Evolutionary conservation across 2,329 filamentous ascomycete species (phyloP).

Genomic region (Phaeophleospora eucalypticola): DNA sequence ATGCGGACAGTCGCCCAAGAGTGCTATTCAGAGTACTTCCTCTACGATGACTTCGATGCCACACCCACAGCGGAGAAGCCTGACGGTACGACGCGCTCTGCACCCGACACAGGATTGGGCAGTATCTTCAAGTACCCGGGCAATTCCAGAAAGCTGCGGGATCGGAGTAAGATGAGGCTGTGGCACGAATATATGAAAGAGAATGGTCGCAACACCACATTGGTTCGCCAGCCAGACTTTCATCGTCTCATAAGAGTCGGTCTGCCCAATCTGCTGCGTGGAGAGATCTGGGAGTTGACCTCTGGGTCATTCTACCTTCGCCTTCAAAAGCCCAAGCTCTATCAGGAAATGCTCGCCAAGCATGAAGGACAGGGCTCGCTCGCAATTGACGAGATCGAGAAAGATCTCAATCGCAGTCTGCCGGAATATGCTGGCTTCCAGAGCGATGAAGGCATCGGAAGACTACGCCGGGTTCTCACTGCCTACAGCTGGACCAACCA

Average conservation of each 20-base stretch:
- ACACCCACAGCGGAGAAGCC: slow-evolving; percentile 49
- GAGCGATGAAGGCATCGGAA: slow-evolving; percentile 87
- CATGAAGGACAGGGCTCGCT: slow-evolving; percentile 82
- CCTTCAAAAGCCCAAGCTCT: slow-evolving; percentile 79
- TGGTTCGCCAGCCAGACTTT: slow-evolving; percentile 93
- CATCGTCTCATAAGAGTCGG: slow-evolving; percentile 96
- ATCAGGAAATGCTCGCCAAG: slow-evolving; percentile 76
- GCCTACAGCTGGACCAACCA: slow-evolving; percentile 97
- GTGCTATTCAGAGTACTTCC: slow-evolving; percentile 83
- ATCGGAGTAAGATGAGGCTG: slow-evolving; percentile 92
- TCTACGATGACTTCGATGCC: slow-evolving; percentile 32
- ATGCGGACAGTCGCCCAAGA: slow-evolving; percentile 74
- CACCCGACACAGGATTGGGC: slow-evolving; percentile 89
- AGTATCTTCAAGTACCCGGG: slow-evolving; percentile 93
- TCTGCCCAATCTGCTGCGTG: slow-evolving; percentile 83
- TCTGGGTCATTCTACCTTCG: slow-evolving; percentile 87
- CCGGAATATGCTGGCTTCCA: slow-evolving; percentile 98
- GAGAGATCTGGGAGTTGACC: slow-evolving; percentile 93
- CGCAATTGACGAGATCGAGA: slow-evolving; percentile 98
- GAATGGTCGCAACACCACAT: slow-evolving; percentile 86
- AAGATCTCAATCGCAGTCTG: slow-evolving; percentile 91
- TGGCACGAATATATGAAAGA: slow-evolving; percentile 94
- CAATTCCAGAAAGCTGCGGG: slow-evolving; percentile 86
- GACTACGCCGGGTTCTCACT: slow-evolving; percentile 83
- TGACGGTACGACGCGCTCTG: slow-evolving; percentile 35